A percentile compares a stretch with the other conserved stretches of the same genome.
These are phyloP conservation scores for Umbelopsis isabellina DNA, from an alignment of 192 early-diverging fungal species.

Conservation along the genomic window DNA sequence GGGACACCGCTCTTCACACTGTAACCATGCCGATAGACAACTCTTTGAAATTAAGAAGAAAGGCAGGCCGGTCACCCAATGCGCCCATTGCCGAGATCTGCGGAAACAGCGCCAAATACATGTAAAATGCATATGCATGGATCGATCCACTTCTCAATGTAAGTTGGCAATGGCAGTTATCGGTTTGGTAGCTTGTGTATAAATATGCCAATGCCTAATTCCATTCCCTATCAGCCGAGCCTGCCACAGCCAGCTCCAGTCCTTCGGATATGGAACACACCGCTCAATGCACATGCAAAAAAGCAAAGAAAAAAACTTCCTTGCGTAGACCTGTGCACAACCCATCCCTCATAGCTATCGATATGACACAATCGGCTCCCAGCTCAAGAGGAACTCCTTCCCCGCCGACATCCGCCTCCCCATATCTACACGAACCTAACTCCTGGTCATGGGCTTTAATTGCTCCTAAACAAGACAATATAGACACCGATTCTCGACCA, in stretches of 20 bases:
- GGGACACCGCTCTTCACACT: slow-evolving; percentile 43
- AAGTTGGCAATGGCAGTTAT: neutral
- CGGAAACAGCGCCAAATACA: slow-evolving; percentile 67
- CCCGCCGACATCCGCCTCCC: slow-evolving; percentile 1
- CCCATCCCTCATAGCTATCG: neutral
- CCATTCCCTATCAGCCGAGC: neutral
- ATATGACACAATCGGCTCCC: neutral
- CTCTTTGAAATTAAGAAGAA: slow-evolving; percentile 67
- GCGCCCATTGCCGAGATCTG: slow-evolving; percentile 64
- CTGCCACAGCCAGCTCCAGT: neutral
- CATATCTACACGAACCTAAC: neutral
- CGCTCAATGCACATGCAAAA: slow-evolving; percentile 21
- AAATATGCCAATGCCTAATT: slow-evolving; percentile 2
- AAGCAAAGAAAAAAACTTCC: slow-evolving; percentile 4
- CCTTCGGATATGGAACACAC: neutral
- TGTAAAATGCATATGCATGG: slow-evolving; percentile 63
- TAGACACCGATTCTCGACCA: no score
- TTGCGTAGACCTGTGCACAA: neutral
- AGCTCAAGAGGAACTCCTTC: neutral
- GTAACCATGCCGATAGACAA: slow-evolving; percentile 51
- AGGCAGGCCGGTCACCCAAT: slow-evolving; percentile 72
- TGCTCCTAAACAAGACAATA: slow-evolving; percentile 8
- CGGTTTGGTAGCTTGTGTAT: neutral
- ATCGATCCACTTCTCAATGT: slow-evolving; percentile 6
- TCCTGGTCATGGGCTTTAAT: slow-evolving; percentile 16